These are phyloP conservation scores for Aspergillus tamarii DNA, from an alignment of 2,329 filamentous ascomycete genomes.

Conservation along the genomic window DNA sequence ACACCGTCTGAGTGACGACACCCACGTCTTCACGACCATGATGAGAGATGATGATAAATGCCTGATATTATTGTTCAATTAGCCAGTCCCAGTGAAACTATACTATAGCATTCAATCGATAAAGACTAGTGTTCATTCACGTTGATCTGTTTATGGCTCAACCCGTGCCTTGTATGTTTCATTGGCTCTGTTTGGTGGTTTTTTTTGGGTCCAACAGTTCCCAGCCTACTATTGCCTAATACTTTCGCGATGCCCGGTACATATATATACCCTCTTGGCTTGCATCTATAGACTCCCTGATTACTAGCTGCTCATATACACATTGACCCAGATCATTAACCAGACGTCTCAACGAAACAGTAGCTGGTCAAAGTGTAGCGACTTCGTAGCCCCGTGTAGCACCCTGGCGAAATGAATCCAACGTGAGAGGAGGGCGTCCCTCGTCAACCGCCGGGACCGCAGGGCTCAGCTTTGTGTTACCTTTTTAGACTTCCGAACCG, in stretches of 20 bases:
- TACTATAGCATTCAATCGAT: conserved; percentile 38
- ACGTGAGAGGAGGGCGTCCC: not conserved
- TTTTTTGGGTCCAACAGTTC: not conserved
- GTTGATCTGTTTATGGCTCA: not conserved
- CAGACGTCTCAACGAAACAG: not conserved
- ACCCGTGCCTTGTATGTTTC: not conserved
- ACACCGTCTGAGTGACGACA: conserved; percentile 38
- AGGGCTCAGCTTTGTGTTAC: not conserved
- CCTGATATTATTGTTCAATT: conserved; percentile 37
- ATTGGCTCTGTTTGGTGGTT: not conserved
- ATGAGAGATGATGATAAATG: conserved; percentile 51
- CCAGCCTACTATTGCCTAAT: not conserved
- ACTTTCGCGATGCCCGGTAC: not conserved
- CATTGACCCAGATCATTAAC: not conserved
- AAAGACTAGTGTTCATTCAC: conserved; percentile 19
- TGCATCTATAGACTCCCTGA: not conserved
- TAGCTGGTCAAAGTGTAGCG: not conserved
- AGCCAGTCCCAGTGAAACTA: conserved; percentile 37
- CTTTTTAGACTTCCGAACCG: not conserved
- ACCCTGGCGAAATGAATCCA: not conserved
- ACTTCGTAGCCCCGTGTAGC: not conserved
- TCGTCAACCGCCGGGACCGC: not conserved
- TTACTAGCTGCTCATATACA: not conserved
- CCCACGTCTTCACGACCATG: conserved; percentile 43
- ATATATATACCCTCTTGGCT: not conserved